A percentile compares a stretch with the other conserved stretches of the same genome.
These are phyloP conservation scores for Bondarzewia mesenterica DNA, from an alignment of 1,284 basidiomycete genomes.

Conservation along the genomic window DNA sequence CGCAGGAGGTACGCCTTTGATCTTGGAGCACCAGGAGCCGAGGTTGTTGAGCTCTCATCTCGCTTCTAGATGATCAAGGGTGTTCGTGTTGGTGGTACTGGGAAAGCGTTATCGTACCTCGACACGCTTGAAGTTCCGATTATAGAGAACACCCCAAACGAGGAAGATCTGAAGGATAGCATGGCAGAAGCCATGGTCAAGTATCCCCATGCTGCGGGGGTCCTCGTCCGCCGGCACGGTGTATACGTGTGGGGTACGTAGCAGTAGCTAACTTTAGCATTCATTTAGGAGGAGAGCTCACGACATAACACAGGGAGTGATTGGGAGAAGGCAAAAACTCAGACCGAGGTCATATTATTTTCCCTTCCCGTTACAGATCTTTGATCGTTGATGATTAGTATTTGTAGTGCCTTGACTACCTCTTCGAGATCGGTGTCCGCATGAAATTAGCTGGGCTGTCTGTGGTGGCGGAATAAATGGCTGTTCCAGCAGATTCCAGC, in stretches of 20 bases:
- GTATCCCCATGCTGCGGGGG: constrained; percentile 71
- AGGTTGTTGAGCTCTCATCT: neutral
- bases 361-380: neutral
- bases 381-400: constrained; percentile 1
- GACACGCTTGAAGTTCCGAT: constrained; percentile 83
- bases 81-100: constrained; percentile 67
- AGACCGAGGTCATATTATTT: constrained; percentile 50
- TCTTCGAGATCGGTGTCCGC: constrained; percentile 80
- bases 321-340: constrained; percentile 86
- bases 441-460: constrained; percentile 58
- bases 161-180: constrained; percentile 79
- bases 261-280: neutral
- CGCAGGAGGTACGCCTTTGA: constrained; percentile 12
- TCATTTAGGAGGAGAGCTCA: neutral
- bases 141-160: constrained; percentile 82
- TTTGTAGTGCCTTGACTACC: constrained; percentile 71
- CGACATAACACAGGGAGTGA: constrained; percentile 41
- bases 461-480: constrained; percentile 21
- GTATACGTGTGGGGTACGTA: constrained; percentile 76
- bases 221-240: constrained; percentile 78
- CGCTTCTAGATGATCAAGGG: constrained; percentile 77
- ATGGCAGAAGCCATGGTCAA: constrained; percentile 78
- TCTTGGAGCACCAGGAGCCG: too few relatives aligned
- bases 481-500: neutral
- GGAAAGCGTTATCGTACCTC: constrained; percentile 66